Base-by-base conservation (phyloP, 2,329 filamentous ascomycete genomes). In the Oidium heveae region DNA sequence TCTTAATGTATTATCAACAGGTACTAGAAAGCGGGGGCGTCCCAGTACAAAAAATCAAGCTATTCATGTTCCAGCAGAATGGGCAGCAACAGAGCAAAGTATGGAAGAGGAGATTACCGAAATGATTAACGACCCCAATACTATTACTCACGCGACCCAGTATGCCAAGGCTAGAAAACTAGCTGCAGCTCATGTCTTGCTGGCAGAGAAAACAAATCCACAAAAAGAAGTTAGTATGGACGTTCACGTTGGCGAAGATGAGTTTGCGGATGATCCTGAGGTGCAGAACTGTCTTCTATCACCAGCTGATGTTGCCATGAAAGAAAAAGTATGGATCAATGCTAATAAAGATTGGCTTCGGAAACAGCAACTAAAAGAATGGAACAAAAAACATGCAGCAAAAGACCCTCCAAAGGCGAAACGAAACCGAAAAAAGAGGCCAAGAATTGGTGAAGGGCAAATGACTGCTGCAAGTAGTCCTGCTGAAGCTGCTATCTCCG, bases 291-390 rank as follows among this genome's bases (percentile, higher is more conserved):
- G 88, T 63, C 68, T 87, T 37, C 73, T 96, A 5, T 76, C 74
- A 0, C 75, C 80, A 0, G 76, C 78, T 2, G 88, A 96, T 68
- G 77, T 81, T 1, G 76, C 76, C 36, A 77, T 87, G 63, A 96
- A 95, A 66, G 88, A 95, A 66, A 79, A 80, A 57, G 84, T 96
- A 54, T 98, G 91, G 91, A 80, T 94, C 46, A 88, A 89, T 57
- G 81, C 88, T 64, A 96, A 98, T 67, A 87, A 91, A 65, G 86
- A 93, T 60, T 98, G 88, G 76, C 73, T 98, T 41, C 84, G 89
- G 9, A 76, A 80, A 52, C 83, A 93, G 64, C 87, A 95, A 63
- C 24, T 55, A 5, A 55, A 55, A 24, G 47, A 52, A 44, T 82
- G 93, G 55, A 77, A 83, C 41, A 76, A 80, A 56, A 85, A 87